These are phyloP conservation scores for Lentithecium fluviatile DNA, from an alignment of 495 filamentous ascomycete species.

Conservation along the genomic window DNA sequence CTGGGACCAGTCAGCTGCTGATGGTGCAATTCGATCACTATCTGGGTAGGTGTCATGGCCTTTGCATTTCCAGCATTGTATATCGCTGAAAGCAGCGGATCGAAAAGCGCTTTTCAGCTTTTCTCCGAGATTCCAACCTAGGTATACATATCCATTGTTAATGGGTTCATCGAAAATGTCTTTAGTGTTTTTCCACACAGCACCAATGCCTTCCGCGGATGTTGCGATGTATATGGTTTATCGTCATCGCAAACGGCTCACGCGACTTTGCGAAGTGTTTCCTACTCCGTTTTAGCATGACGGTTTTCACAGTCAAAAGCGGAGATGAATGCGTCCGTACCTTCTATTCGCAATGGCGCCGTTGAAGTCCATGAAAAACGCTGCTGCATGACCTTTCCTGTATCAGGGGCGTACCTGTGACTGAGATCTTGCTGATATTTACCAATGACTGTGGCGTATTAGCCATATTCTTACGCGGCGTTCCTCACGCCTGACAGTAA, in stretches of 20 bases:
- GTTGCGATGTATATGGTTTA: constrained; percentile 3
- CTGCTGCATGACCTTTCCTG: neutral
- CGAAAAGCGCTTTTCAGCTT: neutral
- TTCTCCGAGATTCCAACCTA: neutral
- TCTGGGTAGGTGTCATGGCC: neutral
- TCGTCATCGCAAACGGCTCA: constrained; percentile 1
- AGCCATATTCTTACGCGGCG: neutral
- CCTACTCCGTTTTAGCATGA: neutral
- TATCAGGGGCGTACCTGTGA: neutral
- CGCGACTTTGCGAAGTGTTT: constrained; percentile 5
- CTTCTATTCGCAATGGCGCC: constrained; percentile 5
- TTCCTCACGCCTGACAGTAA: neutral
- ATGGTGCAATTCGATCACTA: constrained; percentile 3
- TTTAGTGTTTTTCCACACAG: constrained; percentile 1
- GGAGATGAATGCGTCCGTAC: neutral
- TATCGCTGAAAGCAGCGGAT: neutral
- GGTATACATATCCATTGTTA: constrained; percentile 1
- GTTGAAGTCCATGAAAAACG: constrained; percentile 8
- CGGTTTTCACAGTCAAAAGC: neutral
- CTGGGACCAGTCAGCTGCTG: neutral
- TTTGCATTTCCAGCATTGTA: neutral
- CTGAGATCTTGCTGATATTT: neutral
- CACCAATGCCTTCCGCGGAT: neutral
- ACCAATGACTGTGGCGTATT: constrained; percentile 1
- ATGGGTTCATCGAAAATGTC: constrained; percentile 1